These are phyloP conservation scores for Cutaneotrichosporon sp. DNA, from an alignment of 1,284 basidiomycete species.

Conservation along the genomic window DNA sequence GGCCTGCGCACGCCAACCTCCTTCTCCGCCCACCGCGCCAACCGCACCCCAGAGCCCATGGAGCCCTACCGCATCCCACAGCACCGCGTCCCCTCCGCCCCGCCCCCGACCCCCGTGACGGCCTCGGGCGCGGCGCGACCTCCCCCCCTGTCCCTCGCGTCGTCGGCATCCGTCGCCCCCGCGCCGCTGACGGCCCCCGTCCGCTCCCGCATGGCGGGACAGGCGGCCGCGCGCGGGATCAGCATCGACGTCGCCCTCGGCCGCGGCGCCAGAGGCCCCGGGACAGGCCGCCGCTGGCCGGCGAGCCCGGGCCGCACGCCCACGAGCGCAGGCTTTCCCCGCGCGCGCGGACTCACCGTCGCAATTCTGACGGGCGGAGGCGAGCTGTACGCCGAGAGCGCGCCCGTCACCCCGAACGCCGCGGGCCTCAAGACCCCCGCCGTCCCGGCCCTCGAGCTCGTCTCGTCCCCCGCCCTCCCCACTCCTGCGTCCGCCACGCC, in stretches of 20 bases:
- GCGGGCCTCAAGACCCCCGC: background rate
- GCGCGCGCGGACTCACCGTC: constrained; percentile 39
- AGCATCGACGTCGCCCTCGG: constrained; percentile 31
- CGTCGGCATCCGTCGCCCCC: background rate
- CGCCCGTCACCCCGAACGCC: constrained; percentile 31
- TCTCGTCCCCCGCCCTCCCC: constrained; percentile 27
- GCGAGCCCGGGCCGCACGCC: constrained; percentile 7
- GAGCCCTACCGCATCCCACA: constrained; percentile 26
- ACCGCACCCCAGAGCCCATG: background rate
- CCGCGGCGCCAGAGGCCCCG: constrained; percentile 4
- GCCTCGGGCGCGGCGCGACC: background rate
- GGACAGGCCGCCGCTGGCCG: constrained; percentile 5
- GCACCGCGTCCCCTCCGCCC: constrained; percentile 8
- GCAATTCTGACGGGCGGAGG: constrained; percentile 39
- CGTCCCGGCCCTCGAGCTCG: constrained; percentile 24
- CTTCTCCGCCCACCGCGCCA: background rate
- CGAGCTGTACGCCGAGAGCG: constrained; percentile 35
- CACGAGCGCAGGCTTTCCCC: constrained; percentile 6
- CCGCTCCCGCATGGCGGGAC: constrained; percentile 24
- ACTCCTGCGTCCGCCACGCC: background rate
- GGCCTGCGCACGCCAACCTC: background rate
- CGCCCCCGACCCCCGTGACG: constrained; percentile 5
- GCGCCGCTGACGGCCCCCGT: constrained; percentile 15
- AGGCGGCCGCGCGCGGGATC: constrained; percentile 31
- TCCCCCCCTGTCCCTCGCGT: background rate